These are phyloP conservation scores for Cronartium quercuum DNA, from an alignment of 1,284 basidiomycete genomes.

Conservation along the genomic window DNA sequence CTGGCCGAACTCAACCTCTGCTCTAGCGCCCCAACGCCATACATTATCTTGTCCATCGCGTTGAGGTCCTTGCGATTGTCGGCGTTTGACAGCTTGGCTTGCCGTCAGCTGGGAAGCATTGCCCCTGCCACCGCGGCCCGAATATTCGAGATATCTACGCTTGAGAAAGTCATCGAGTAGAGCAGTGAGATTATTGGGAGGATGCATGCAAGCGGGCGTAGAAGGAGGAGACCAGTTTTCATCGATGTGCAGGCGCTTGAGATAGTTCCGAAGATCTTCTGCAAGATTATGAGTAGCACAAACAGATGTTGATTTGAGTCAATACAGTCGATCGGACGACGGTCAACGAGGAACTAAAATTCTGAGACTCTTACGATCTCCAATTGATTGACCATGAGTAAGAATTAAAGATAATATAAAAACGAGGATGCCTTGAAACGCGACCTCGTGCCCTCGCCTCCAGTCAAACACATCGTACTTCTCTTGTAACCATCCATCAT, in stretches of 20 bases:
- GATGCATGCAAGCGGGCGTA: conserved; percentile 16
- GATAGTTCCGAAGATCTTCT: conserved; percentile 29
- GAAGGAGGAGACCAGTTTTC: conserved; percentile 33
- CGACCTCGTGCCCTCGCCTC: conserved; percentile 33
- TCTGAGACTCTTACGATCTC: conserved; percentile 4
- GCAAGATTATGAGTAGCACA: background rate
- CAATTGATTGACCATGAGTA: conserved; percentile 30
- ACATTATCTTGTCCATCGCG: conserved; percentile 10
- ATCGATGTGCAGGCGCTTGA: conserved; percentile 17
- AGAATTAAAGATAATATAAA: conserved; percentile 35
- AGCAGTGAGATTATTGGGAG: background rate
- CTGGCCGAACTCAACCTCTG: conserved; percentile 38
- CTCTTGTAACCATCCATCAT: conserved; percentile 11
- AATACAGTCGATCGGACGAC: background rate
- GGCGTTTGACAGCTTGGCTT: conserved; percentile 11
- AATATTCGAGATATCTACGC: conserved; percentile 27
- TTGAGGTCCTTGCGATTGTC: conserved; percentile 21
- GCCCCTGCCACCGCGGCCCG: background rate
- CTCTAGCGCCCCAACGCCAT: conserved; percentile 38
- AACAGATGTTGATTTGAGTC: background rate
- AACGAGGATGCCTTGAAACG: conserved; percentile 19
- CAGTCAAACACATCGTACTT: conserved; percentile 22
- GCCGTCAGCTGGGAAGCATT: background rate
- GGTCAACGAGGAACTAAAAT: background rate
- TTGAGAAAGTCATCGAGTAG: conserved; percentile 15